phyloP scores from a whole-genome alignment of 805 yeast genomes.

The Lipomyces spencermartinsiae region DNA sequence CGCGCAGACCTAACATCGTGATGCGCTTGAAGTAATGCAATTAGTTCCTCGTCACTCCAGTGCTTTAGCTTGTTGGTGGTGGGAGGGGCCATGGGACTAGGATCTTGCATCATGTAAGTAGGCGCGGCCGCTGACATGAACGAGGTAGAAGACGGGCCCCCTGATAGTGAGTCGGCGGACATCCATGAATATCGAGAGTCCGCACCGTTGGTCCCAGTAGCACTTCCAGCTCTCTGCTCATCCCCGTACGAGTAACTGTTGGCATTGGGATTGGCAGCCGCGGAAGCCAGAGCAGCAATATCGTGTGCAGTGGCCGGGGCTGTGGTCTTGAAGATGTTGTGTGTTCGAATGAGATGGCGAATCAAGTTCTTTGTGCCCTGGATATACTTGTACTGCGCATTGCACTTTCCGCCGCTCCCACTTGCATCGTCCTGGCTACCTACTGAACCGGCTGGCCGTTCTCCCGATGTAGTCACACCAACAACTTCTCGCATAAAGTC shows the following conservation, averaged over 20 bases:
- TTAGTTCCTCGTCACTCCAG: conserved; percentile 35
- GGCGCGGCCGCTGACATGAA: conserved; percentile 25
- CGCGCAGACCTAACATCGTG: conserved; percentile 34
- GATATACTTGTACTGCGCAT: conserved; percentile 35
- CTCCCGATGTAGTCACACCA: conserved; percentile 8
- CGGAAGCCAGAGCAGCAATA: conserved; percentile 14
- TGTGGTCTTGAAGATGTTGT: conserved; percentile 35
- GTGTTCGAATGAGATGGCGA: conserved; percentile 35
- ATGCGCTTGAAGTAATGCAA: conserved; percentile 33
- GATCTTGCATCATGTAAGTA: conserved; percentile 9
- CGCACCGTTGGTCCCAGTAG: not conserved
- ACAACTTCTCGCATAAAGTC: conserved; percentile 19
- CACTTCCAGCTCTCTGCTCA: conserved; percentile 18
- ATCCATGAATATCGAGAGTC: conserved; percentile 35
- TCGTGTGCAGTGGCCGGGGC: conserved; percentile 19
- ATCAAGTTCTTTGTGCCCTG: conserved; percentile 39
- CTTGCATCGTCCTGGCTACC: conserved; percentile 3
- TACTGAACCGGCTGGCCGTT: conserved; percentile 5
- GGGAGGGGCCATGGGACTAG: conserved; percentile 10
- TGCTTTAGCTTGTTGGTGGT: conserved; percentile 28
- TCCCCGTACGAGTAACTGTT: conserved; percentile 18
- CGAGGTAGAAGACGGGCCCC: conserved; percentile 5
- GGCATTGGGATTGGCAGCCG: conserved; percentile 8
- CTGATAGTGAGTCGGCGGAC: conserved; percentile 26
- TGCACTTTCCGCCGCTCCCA: conserved; percentile 18